A percentile compares a stretch with the other conserved stretches of the same genome.
phyloP scores from a whole-genome alignment of 2,329 filamentous ascomycete species.

The Alternaria infectoria region DNA sequence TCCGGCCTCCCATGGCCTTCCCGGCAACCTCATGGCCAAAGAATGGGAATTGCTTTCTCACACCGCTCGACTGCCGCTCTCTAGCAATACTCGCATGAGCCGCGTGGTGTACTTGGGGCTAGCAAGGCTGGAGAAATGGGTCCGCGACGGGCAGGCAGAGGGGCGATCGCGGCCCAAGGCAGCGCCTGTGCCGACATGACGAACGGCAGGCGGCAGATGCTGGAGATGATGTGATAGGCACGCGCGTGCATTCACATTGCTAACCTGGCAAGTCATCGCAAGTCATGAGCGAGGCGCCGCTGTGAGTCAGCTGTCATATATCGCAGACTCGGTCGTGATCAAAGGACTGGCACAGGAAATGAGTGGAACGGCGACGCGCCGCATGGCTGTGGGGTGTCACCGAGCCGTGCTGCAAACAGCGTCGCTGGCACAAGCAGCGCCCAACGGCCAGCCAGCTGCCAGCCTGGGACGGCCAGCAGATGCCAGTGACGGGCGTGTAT shows the following conservation, averaged over 20 bases:
- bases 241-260: slow-evolving; percentile 1
- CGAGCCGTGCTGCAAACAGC: not conserved
- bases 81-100: not conserved
- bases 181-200: slow-evolving; percentile 14
- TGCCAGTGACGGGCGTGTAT: not conserved
- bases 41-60: not conserved
- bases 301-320: slow-evolving; percentile 10
- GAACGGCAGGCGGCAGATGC: slow-evolving; percentile 2
- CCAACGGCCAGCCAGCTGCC: not conserved
- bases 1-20: not conserved
- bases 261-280: not conserved
- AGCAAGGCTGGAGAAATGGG: slow-evolving; percentile 4
- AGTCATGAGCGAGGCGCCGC: not conserved
- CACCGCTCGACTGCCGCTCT: not conserved
- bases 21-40: not conserved
- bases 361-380: slow-evolving; percentile 14
- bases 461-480: not conserved
- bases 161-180: slow-evolving; percentile 15
- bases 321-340: slow-evolving; percentile 5
- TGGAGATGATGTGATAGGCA: not conserved
- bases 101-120: not conserved
- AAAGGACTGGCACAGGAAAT: slow-evolving; percentile 2
- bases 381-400: slow-evolving; percentile 2
- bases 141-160: not conserved
- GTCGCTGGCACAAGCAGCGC: not conserved